These are phyloP conservation scores for Gastrodia elata DNA, from an alignment of 106 monocot genomes.

Conservation along the genomic window DNA sequence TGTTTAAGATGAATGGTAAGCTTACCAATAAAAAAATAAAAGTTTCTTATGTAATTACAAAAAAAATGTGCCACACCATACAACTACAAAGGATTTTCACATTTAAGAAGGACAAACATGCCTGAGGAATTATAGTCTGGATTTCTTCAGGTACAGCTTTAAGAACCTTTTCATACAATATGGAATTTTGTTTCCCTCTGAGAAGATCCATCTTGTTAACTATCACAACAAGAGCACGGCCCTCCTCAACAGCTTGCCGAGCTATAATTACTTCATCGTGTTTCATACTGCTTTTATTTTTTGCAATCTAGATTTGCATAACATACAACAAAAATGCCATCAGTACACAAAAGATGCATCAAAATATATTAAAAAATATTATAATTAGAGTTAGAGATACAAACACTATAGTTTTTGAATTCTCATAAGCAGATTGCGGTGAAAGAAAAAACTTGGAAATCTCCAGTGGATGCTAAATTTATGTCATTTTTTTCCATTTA, in stretches of 20 bases:
- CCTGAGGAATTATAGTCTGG: conserved; percentile 84
- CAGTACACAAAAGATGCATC: not conserved
- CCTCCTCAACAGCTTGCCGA: conserved; percentile 91
- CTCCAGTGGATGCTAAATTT: not conserved
- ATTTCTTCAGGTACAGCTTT: conserved; percentile 77
- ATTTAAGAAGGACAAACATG: conserved; percentile 14
- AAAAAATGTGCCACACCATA: not conserved
- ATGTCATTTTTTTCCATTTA: too few species aligned
- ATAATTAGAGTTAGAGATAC: not conserved
- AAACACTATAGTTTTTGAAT: not conserved
- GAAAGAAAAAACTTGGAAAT: not conserved
- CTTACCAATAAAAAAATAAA: not conserved
- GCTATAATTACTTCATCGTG: conserved; percentile 90
- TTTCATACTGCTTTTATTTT: conserved; percentile 67
- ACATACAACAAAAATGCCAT: not conserved
- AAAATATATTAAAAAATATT: not conserved
- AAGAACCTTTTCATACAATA: conserved; percentile 50
- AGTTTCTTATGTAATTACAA: not conserved
- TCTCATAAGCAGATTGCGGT: not conserved
- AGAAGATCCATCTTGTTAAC: conserved; percentile 99
- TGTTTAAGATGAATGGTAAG: not conserved
- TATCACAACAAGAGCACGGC: conserved; percentile 83
- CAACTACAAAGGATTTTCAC: not conserved
- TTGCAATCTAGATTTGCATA: conserved; percentile 64
- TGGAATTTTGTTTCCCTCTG: conserved; percentile 34